Base-by-base conservation (phyloP, 2,329 filamentous ascomycete species). In the Sarocladium oryzae region DNA sequence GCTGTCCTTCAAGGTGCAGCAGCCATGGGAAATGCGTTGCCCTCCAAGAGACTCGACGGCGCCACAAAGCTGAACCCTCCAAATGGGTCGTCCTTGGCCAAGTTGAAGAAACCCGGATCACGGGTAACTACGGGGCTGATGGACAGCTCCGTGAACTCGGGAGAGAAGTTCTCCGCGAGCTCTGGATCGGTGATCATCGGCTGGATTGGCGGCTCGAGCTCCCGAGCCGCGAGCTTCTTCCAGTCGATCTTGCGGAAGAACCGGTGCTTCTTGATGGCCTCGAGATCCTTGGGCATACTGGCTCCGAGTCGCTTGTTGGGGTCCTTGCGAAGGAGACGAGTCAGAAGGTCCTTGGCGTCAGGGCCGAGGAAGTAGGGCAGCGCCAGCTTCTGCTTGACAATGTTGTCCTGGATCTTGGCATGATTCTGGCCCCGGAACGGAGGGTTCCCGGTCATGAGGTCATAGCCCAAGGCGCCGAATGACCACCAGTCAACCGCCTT, bases 401-500 rank as follows among this genome's bases (percentile, higher is more conserved):
- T 99, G 66, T 93, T 95, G 61, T 96, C 87, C 67, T 96, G 89
- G 56, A 96, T 91, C 74, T 96, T 97, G 63, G 89, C 84, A 65
- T 95, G 85, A 71, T 96, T 97, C 67, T 85, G 85, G 38, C 89
- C 93, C 23, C 83, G 83, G 72, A 97, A 99, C 0, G 95, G 93
- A 8, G 92, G 90, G 51, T 85, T 85, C 50, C 95, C 93, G 9
- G 92, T 97, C 66, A 99, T 84, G 32, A 99, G 76, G 66, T 99
- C 93, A 67, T 85, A 95, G 30, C 89, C 90, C 41, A 99, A 79
- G 2, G 92, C 91, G 32, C 95, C 93, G 43, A 99, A 85, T 4
- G 91, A 96, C 93, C 93, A 99, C 92, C 92, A 99, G 71, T 99
- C 93, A 16, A 96, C 95, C 1, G 90, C 85, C 67, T 91, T 92